Evolutionary conservation across 768 basidiomycete species (phyloP).

Genomic region (Mycena polygramma): DNA sequence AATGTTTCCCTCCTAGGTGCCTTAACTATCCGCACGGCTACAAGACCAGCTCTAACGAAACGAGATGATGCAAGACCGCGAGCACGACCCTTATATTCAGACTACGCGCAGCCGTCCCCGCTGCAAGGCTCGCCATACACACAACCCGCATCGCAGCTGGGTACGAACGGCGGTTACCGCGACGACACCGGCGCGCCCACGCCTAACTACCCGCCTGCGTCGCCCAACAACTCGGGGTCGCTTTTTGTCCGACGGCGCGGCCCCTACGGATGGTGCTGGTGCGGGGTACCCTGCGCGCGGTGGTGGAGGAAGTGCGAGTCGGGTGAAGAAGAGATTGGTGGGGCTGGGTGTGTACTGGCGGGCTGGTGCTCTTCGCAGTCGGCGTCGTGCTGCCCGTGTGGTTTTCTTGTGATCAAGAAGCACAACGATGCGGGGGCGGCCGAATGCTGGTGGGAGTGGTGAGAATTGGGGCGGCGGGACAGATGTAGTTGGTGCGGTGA

Average conservation of each 20-base stretch:
- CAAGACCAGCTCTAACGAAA: too few relatives aligned
- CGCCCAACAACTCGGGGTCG: not conserved
- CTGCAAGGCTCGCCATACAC: too few relatives aligned
- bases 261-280: not conserved
- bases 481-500: not conserved
- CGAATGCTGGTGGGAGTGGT: too few relatives aligned
- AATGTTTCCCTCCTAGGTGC: too few relatives aligned
- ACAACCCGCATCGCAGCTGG: not conserved
- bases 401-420: conserved; percentile 65
- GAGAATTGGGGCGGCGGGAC: not conserved
- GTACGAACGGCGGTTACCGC: not conserved
- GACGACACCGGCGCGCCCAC: not conserved
- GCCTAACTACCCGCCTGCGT: not conserved
- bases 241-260: not conserved
- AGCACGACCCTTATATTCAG: not conserved
- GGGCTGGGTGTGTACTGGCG: conserved; percentile 26
- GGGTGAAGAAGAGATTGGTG: not conserved
- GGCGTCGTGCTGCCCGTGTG: conserved; percentile 72
- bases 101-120: not conserved
- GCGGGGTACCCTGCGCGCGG: not conserved
- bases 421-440: conserved; percentile 31
- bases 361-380: conserved; percentile 52
- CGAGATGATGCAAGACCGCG: not conserved
- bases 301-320: not conserved
- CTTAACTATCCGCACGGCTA: too few relatives aligned